phyloP scores from a whole-genome alignment of 257 asterid genomes.

The Penstemon barbatus region DNA sequence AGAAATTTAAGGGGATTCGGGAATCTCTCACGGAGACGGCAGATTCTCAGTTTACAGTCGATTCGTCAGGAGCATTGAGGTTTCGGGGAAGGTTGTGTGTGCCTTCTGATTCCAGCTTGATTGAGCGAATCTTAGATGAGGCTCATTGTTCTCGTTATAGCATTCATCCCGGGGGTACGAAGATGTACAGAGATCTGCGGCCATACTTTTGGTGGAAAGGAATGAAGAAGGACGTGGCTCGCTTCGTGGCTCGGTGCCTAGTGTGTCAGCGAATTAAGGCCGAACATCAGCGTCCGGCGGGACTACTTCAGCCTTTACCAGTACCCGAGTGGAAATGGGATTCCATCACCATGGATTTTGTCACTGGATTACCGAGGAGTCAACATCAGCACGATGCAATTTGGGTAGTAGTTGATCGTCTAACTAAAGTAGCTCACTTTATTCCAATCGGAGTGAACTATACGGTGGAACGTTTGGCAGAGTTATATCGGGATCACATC shows the following conservation, averaged over 20 bases:
- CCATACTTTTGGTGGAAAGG: neutral
- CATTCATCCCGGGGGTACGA: neutral
- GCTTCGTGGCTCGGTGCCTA: neutral
- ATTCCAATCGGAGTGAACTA: neutral
- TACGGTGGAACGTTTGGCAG: neutral
- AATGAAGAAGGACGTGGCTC: neutral
- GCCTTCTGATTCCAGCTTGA: neutral
- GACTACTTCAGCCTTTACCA: too few relatives aligned
- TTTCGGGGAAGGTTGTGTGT: neutral
- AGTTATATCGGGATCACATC: neutral
- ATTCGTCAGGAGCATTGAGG: neutral
- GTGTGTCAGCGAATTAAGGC: too few relatives aligned
- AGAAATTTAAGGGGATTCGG: too few relatives aligned
- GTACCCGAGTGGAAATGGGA: too few relatives aligned
- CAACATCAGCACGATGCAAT: neutral
- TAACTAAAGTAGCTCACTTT: neutral
- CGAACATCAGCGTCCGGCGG: too few relatives aligned
- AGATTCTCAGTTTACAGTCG: too few relatives aligned
- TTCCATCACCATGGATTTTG: too few relatives aligned
- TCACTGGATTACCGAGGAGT: neutral
- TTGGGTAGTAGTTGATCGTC: neutral
- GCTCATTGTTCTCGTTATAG: neutral
- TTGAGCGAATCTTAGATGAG: neutral
- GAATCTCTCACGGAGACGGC: too few relatives aligned
- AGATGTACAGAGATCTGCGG: neutral